Base-by-base conservation (phyloP, 2,329 filamentous ascomycete genomes). In the Colletotrichum noveboracense region DNA sequence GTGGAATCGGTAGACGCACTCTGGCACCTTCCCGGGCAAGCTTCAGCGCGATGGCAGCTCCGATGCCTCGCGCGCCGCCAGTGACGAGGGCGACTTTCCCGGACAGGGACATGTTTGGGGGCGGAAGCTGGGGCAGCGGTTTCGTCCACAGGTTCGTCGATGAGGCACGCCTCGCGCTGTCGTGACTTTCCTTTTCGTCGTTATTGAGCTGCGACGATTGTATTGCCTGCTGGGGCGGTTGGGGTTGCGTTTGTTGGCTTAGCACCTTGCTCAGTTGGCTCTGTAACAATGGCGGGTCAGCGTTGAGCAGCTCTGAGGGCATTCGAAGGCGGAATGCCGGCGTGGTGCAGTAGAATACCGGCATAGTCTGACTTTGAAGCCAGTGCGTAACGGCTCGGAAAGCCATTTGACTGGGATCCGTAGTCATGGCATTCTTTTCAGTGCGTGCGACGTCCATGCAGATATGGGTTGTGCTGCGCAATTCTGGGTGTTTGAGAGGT, bases 1-100 rank as follows among this genome's bases (percentile, higher is more conserved):
- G 32, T 28, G 58, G 43, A 30, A 61, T 52, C 28, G 68, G 34
- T 28, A 65, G 58, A 77, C 76, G 70, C 69, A 91, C 88, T 78
- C 89, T 88, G 75, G 90, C 90, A 73, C 91, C 91, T 70, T 89
- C 87, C 71, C 86, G 83, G 75, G 87, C 91, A 73, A 92, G 88
- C 81, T 91, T 88, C 73, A 88, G 84, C 74, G 90, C 91, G 84
- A 92, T 91, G 71, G 88, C 88, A 71, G 88, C 87, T 67, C 91
- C 91, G 76, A 92, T 91, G 77, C 90, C 91, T 83, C 91, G 88
- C 81, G 90, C 86, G 85, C 77, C 78, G 18, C 84, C 84, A 14
- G 77, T 77, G 64, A 78, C 75, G 70, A 78, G 69, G 65, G 76
- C 77, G 38, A 77, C 75, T 56, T 78, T 78, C 64, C 77, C 77